A percentile compares a stretch with the other conserved stretches of the same genome.
These are phyloP conservation scores for Lachancea dasiensis DNA, from an alignment of 805 yeast genomes.

Conservation along the genomic window DNA sequence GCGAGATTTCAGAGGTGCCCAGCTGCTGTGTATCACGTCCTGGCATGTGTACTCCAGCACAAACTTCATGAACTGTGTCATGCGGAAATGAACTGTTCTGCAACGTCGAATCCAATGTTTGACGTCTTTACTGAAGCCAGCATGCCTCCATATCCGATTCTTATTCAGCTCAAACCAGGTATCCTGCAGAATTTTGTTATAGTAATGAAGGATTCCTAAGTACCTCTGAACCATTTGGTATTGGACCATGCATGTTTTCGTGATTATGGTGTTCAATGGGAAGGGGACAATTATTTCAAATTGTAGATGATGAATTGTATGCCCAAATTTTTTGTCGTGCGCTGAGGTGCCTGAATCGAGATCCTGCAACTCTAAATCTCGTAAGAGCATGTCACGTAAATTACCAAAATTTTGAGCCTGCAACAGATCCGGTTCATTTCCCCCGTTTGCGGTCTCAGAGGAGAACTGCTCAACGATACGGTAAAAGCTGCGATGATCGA, in stretches of 20 bases:
- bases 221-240: slow-evolving; percentile 78
- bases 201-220: slow-evolving; percentile 54
- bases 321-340: slow-evolving; percentile 24
- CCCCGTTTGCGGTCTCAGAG: slow-evolving; percentile 31
- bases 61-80: slow-evolving; percentile 30
- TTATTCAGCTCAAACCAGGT: slow-evolving; percentile 63
- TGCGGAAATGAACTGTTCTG: slow-evolving; percentile 46
- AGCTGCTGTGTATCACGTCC: slow-evolving; percentile 23
- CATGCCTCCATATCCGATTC: slow-evolving; percentile 61
- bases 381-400: slow-evolving; percentile 40
- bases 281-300: slow-evolving; percentile 68
- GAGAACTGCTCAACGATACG: slow-evolving; percentile 36
- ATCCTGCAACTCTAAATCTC: slow-evolving; percentile 29
- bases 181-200: slow-evolving; percentile 51
- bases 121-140: slow-evolving; percentile 38
- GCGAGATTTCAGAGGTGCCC: slow-evolving; percentile 6
- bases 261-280: slow-evolving; percentile 73
- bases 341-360: background rate
- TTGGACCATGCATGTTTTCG: slow-evolving; percentile 64
- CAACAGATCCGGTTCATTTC: slow-evolving; percentile 26
- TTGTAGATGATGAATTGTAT: slow-evolving; percentile 47
- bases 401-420: slow-evolving; percentile 40
- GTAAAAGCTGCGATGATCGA: slow-evolving; percentile 33
- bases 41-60: slow-evolving; percentile 23
- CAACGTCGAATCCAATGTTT: slow-evolving; percentile 49